Evolutionary conservation across 2,329 filamentous ascomycete species (phyloP).

Genomic region (Didymella keratinophila): DNA sequence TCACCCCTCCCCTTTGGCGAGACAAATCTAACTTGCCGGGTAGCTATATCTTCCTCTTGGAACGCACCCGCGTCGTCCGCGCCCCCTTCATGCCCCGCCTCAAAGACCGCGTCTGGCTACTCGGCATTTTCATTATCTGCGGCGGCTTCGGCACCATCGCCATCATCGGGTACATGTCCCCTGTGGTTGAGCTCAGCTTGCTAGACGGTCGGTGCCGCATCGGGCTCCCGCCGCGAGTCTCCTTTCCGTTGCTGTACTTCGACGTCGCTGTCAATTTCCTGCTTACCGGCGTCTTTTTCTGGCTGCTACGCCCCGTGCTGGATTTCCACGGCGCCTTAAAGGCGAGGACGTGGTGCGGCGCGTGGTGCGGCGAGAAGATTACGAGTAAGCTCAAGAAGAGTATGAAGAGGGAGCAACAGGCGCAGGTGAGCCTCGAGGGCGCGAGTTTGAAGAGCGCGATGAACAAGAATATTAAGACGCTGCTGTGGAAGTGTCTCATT

Average conservation of each 20-base stretch:
- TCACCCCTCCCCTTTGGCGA: too few species aligned
- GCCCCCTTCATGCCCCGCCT: constrained; percentile 37
- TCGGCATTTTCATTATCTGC: constrained; percentile 35
- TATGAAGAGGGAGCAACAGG: constrained; percentile 3
- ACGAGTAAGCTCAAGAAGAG: constrained; percentile 7
- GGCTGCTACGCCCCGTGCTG: constrained; percentile 41
- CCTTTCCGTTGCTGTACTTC: constrained; percentile 47
- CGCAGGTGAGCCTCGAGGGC: constrained; percentile 1
- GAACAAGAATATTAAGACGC: constrained; percentile 28
- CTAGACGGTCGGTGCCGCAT: constrained; percentile 47
- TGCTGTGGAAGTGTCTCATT: constrained; percentile 38
- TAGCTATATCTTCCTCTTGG: constrained; percentile 51
- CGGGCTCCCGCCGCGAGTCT: constrained; percentile 45
- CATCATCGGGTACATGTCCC: constrained; percentile 38
- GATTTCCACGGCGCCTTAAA: constrained; percentile 23
- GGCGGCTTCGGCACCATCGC: constrained; percentile 40
- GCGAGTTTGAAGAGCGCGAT: constrained; percentile 6
- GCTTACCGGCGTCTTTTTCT: constrained; percentile 48
- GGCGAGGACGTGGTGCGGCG: constrained; percentile 7
- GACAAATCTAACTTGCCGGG: background rate
- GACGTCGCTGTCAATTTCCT: constrained; percentile 48
- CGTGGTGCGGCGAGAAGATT: constrained; percentile 6
- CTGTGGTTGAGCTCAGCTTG: constrained; percentile 34
- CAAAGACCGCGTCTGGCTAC: constrained; percentile 45
- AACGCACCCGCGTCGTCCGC: constrained; percentile 49